Evolutionary conservation across 208 protist species (phyloP).

Genomic region (Leishmania turanica): DNA sequence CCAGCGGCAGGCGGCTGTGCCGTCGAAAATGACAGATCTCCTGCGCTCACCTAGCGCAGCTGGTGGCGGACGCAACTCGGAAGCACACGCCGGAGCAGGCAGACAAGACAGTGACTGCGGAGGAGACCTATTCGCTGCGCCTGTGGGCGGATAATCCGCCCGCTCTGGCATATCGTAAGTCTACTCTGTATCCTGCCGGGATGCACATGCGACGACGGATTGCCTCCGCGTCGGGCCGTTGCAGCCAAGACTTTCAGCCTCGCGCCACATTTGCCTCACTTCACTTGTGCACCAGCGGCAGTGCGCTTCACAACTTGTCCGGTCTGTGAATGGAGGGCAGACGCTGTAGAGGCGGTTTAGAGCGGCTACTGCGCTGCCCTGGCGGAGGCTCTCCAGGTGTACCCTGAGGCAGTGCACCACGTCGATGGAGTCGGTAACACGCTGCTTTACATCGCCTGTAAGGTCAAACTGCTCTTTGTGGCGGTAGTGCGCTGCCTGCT

Average conservation of each 20-base stretch:
- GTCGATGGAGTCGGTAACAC: slow-evolving; percentile 31
- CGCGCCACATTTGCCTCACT: not conserved
- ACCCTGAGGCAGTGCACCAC: slow-evolving; percentile 10
- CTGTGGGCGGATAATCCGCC: not conserved
- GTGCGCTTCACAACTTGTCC: not conserved
- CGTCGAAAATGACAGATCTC: not conserved
- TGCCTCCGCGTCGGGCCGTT: not conserved
- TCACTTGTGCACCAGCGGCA: not conserved
- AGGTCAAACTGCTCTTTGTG: slow-evolving; percentile 9
- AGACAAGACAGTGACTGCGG: slow-evolving; percentile 4
- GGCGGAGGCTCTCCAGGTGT: not conserved
- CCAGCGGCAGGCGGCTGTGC: not conserved
- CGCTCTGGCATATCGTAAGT: not conserved
- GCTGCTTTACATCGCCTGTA: slow-evolving; percentile 35
- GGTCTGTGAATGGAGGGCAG: not conserved
- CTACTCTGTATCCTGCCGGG: not conserved
- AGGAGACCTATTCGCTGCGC: slow-evolving; percentile 7
- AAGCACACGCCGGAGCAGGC: not conserved
- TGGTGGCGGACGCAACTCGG: not conserved
- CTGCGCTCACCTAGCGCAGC: not conserved
- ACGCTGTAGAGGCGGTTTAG: not conserved
- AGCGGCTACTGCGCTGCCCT: slow-evolving; percentile 1
- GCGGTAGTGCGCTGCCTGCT: slow-evolving; percentile 26
- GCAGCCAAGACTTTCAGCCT: not conserved
- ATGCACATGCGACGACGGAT: not conserved